Base-by-base conservation (phyloP, 2,329 filamentous ascomycete genomes). In the Bertia moriformis region DNA sequence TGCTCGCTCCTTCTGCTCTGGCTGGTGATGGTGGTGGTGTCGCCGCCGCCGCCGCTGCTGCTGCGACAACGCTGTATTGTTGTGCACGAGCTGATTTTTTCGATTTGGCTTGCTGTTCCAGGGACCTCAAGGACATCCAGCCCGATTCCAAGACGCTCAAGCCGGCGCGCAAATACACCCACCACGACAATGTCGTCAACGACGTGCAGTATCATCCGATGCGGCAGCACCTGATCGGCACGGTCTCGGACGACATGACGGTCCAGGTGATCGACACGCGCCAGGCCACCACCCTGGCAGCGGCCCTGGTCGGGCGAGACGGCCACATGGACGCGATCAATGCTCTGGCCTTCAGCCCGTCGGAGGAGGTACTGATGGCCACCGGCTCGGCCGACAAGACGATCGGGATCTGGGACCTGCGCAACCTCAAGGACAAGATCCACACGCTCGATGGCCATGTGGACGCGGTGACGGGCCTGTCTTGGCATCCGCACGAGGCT, bases 351-450 rank as follows among this genome's bases (percentile, higher is more conserved):
- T 98, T 95, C 65, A 94, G 95, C 53, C 88, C 88, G 0, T 80
- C 79, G 20, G 83, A 81, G 14, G 89, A 98, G 54, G 84, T 83
- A 24, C 71, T 94, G 24, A 69, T 98, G 29, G 91, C 88, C 10
- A 96, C 91, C 0, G 91, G 86, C 2, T 96, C 89, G 19, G 87
- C 85, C 1, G 91, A 98, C 57, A 93, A 94, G 64, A 91, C 87
- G 0, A 84, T 98, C 44, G 89, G 83, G 10, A 71, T 98, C 41
- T 98, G 91, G 87, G 91, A 98, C 61, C 63, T 98, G 43, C 80
- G 91, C 46, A 93, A 93, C 52, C 72, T 93, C 42, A 88, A 86
- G 55, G 75, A 83, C 47, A 93, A 89, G 61, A 71, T 96, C 3
- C 89, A 98, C 64, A 82, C 81, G 1, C 71, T 95, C 2, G 84